Percentiles rank a stretch among this genome's conserved stretches.
Conservation (phyloP, 371 early-diverging fungal genomes). For the Basidiobolus meristosporus region DNA sequence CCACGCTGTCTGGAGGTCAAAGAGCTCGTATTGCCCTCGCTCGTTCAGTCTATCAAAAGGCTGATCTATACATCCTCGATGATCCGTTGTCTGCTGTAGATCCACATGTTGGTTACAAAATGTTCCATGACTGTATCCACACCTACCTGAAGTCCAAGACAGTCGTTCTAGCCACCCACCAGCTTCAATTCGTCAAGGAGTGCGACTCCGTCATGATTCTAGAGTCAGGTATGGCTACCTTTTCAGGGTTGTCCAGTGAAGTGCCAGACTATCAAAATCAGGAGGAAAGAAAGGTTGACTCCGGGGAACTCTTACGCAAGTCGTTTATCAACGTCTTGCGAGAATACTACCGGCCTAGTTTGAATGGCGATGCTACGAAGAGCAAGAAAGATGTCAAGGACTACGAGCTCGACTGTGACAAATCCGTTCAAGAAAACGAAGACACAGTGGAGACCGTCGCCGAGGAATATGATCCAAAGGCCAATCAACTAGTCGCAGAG, state of each 20-base stretch:
- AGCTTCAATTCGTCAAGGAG: conserved; percentile 54
- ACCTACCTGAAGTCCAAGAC: conserved; percentile 56
- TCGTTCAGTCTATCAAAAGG: conserved; percentile 56
- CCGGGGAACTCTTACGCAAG: conserved; percentile 2
- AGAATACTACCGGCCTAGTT: neutral
- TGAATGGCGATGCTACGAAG: too few relatives aligned
- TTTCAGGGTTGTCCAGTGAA: too few relatives aligned
- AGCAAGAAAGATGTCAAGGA: too few relatives aligned
- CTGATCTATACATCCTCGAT: conserved; percentile 51
- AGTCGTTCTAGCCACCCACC: conserved; percentile 84
- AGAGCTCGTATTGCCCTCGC: conserved; percentile 54
- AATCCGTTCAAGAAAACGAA: neutral
- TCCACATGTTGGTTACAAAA: conserved; percentile 74
- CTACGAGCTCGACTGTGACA: neutral
- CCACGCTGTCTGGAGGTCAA: conserved; percentile 71
- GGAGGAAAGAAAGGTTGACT: conserved; percentile 4
- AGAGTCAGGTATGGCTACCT: conserved; percentile 3
- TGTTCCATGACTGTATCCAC: conserved; percentile 69
- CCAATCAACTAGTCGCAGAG: conserved; percentile 7
- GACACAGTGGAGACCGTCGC: neutral
- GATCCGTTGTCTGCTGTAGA: conserved; percentile 60
- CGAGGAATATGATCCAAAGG: conserved; percentile 4
- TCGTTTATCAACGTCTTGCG: conserved; percentile 9
- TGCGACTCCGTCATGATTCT: conserved; percentile 51
- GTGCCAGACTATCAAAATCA: conserved; percentile 4